Evolutionary conservation across 345 rosid genomes (phyloP).

Genomic region (Tarenaya hassleriana): DNA sequence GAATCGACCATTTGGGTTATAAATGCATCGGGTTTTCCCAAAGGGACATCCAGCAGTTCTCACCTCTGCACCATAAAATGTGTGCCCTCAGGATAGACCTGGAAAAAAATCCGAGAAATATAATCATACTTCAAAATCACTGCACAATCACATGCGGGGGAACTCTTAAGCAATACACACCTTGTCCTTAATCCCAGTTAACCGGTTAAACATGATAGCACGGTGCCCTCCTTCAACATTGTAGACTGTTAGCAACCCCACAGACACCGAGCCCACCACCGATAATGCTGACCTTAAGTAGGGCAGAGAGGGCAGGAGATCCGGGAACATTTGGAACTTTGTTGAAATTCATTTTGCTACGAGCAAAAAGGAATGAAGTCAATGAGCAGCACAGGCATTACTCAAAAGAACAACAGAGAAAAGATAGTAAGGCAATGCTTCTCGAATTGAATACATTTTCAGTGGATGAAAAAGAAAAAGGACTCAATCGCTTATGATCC

Average conservation of each 20-base stretch:
- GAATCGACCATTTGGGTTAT: too few species aligned
- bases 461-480: not conserved
- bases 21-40: too few species aligned
- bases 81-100: conserved; percentile 96
- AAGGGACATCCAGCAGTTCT: too few species aligned
- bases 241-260: conserved; percentile 28
- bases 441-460: not conserved
- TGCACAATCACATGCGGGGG: not conserved
- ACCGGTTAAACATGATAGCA: conserved; percentile 36
- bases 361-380: not conserved
- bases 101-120: conserved; percentile 11
- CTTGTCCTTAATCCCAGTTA: conserved; percentile 36
- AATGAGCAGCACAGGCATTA: conserved; percentile 3
- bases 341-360: conserved; percentile 29
- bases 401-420: not conserved
- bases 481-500: too few species aligned
- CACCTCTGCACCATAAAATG: conserved; percentile 83
- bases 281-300: conserved; percentile 27
- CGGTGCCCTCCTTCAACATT: conserved; percentile 39
- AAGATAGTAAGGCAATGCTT: not conserved
- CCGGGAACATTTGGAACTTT: conserved; percentile 34
- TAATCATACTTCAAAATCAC: not conserved
- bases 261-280: conserved; percentile 33
- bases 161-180: conserved; percentile 13
- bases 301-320: conserved; percentile 31